Base-by-base conservation (phyloP, 2,329 filamentous ascomycete species). In the Xylaria sp. region DNA sequence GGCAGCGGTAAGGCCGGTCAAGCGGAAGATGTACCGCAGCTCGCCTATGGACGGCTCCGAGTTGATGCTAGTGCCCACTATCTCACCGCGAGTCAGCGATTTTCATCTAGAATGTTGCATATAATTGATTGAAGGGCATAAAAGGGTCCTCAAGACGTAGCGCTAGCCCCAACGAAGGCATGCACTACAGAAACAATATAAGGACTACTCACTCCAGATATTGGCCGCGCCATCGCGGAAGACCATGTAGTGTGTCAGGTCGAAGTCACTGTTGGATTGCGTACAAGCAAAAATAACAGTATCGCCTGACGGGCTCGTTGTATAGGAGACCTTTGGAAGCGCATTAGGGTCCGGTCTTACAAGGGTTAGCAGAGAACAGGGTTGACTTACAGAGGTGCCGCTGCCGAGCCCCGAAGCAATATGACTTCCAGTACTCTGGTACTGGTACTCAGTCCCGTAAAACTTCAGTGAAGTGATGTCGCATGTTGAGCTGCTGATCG, bases 391-490 rank as follows among this genome's bases (percentile, higher is more conserved):
- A 58, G 73, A 74, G 1, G 72, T 70, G 57, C 74, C 80, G 70
- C 75, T 80, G 15, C 86, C 86, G 15, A 89, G 79, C 3, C 86
- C 86, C 13, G 86, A 88, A 10, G 80, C 81, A 50, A 89, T 88
- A 59, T 88, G 86, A 34, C 85, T 86, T 1, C 78, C 80, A 48
- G 80, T 83, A 50, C 79, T 76, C 2, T 78, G 72, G 59, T 86
- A 86, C 74, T 88, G 86, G 18, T 86, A 81, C 66, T 88, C 84
- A 23, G 82, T 81, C 56, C 83, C 82, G 46, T 83, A 81, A 73
- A 82, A 88, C 20, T 82, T 79, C 64, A 88, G 82, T 0, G 85
- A 87, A 1, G 83, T 87, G 72, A 88, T 86, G 66, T 88, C 86
- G 65, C 86, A 87, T 68, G 77, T 86, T 6, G 79, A 78, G 25